Conservation (phyloP, 306 rosid genomes). For the Citrullus amarus region DNA sequence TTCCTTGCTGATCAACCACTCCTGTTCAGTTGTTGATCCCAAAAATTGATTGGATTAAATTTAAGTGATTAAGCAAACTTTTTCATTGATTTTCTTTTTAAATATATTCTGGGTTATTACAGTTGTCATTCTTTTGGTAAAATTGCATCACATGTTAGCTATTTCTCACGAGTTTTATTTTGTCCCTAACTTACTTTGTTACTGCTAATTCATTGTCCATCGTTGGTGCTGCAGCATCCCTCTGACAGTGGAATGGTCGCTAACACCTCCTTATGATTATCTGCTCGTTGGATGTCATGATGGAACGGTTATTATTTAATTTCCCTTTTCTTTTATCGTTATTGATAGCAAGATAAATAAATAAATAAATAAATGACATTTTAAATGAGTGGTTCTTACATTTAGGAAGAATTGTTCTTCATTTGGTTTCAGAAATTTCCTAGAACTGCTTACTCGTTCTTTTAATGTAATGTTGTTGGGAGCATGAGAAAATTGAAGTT, state of each 20-base stretch:
- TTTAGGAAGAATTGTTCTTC: not conserved
- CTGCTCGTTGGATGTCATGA: constrained; percentile 90
- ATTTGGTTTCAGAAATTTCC: constrained; percentile 1
- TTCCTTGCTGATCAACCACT: not conserved
- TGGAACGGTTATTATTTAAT: constrained; percentile 57
- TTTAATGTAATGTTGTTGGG: not conserved
- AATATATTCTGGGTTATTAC: not conserved
- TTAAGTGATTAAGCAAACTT: not conserved
- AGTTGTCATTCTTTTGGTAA: not conserved
- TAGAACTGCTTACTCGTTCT: not conserved
- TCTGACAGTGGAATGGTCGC: constrained; percentile 86
- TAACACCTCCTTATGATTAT: constrained; percentile 61
- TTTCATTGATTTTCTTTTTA: not conserved
- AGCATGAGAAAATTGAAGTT: not conserved
- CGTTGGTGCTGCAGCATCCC: constrained; percentile 57
- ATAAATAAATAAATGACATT: not conserved
- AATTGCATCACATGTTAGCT: not conserved
- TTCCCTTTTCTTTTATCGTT: constrained; percentile 4
- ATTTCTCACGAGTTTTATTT: not conserved
- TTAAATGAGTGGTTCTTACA: not conserved
- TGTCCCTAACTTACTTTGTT: constrained; percentile 5
- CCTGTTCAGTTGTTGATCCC: not conserved
- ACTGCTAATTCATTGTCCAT: constrained; percentile 9
- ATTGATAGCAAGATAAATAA: not conserved
- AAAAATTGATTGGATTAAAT: not conserved